phyloP scores from a whole-genome alignment of 371 early-diverging fungal genomes.

The Dichotomocladium elegans region DNA sequence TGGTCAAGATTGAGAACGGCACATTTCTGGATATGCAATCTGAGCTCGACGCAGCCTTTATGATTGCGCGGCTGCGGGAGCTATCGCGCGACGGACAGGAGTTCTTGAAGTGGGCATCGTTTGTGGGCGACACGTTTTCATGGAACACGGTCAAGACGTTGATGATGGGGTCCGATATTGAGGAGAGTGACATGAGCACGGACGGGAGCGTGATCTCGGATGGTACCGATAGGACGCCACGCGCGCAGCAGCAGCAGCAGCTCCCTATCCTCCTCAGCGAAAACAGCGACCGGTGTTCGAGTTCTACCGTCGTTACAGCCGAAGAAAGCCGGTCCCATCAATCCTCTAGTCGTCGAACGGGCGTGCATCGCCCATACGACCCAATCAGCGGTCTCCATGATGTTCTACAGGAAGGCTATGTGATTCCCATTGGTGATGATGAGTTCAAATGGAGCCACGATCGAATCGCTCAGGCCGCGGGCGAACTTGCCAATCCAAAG shows the following conservation, averaged over 20 bases:
- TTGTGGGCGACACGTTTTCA: slow-evolving; percentile 40
- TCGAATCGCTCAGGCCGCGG: slow-evolving; percentile 44
- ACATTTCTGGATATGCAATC: slow-evolving; percentile 5
- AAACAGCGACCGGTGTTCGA: no score
- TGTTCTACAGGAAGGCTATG: slow-evolving; percentile 42
- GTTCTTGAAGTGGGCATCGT: slow-evolving; percentile 38
- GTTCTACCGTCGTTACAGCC: no score
- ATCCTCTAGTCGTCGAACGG: no score
- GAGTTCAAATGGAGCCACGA: slow-evolving; percentile 47
- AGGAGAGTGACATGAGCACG: background rate
- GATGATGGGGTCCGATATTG: slow-evolving; percentile 27
- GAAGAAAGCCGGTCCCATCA: no score
- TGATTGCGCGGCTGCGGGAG: slow-evolving; percentile 29
- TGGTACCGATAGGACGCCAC: no score
- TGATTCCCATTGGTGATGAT: slow-evolving; percentile 35
- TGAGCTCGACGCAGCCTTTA: slow-evolving; percentile 32
- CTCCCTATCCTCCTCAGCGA: no score
- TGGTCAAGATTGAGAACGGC: slow-evolving; percentile 21
- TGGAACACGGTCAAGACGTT: slow-evolving; percentile 37
- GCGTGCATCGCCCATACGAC: no score
- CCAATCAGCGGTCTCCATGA: slow-evolving; percentile 43
- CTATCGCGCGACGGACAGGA: slow-evolving; percentile 35
- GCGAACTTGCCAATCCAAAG: slow-evolving; percentile 31
- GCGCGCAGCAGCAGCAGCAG: background rate
- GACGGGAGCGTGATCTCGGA: no score